Evolutionary conservation across 2,329 filamentous ascomycete species (phyloP).

Genomic region (Colletotrichum aenigma): DNA sequence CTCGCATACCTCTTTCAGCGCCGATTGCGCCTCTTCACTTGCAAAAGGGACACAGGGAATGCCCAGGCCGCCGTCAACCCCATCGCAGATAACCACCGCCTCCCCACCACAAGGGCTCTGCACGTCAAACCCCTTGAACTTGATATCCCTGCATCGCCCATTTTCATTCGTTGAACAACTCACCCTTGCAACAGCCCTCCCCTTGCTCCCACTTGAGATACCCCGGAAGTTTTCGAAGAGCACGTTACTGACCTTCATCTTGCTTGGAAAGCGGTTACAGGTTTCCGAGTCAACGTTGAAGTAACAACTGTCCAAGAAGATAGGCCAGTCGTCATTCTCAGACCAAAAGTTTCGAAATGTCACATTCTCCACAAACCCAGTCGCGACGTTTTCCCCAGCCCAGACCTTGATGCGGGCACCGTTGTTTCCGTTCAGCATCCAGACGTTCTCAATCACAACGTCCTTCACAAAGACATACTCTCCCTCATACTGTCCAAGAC

Average conservation of each 20-base stretch:
- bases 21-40: constrained; percentile 33
- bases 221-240: constrained; percentile 63
- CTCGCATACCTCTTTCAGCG: constrained; percentile 33
- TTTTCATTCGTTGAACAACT: constrained; percentile 56
- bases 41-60: constrained; percentile 37
- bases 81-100: constrained; percentile 55
- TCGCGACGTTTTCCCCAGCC: constrained; percentile 61
- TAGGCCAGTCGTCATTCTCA: constrained; percentile 61
- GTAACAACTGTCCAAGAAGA: constrained; percentile 67
- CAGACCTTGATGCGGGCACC: constrained; percentile 65
- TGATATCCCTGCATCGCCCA: constrained; percentile 61
- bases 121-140: constrained; percentile 58
- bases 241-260: constrained; percentile 63
- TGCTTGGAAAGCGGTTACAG: constrained; percentile 57
- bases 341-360: constrained; percentile 65
- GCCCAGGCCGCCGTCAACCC: constrained; percentile 39
- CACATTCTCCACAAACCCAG: constrained; percentile 65
- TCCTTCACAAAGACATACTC: constrained; percentile 60
- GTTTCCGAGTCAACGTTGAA: constrained; percentile 56
- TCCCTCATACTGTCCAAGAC: constrained; percentile 60
- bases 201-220: constrained; percentile 60
- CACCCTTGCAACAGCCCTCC: constrained; percentile 56
- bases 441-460: constrained; percentile 63
- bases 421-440: constrained; percentile 53
- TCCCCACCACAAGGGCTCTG: constrained; percentile 50